These are phyloP conservation scores for Tylopilus sp. DNA, from an alignment of 768 basidiomycete genomes.

Conservation along the genomic window DNA sequence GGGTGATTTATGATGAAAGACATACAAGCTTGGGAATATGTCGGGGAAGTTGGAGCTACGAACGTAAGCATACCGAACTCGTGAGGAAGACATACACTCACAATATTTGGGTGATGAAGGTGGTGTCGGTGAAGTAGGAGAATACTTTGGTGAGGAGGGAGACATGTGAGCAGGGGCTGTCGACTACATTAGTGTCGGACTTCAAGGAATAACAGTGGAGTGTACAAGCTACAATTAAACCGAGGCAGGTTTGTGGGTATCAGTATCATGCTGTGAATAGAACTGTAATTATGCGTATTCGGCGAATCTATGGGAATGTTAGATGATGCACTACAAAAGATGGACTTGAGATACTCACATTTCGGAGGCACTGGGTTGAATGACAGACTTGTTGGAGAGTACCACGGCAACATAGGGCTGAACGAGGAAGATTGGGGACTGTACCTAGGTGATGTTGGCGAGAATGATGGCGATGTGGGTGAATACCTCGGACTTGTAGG, in stretches of 20 bases:
- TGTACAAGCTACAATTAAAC: conserved; percentile 55
- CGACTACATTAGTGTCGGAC: conserved; percentile 8
- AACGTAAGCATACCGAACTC: conserved; percentile 8
- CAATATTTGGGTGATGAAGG: conserved; percentile 93
- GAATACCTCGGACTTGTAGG: conserved; percentile 78
- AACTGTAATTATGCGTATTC: conserved; percentile 48
- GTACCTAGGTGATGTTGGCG: conserved; percentile 80
- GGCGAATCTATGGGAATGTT: conserved; percentile 59
- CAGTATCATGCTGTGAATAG: conserved; percentile 21
- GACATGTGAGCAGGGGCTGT: conserved; percentile 79
- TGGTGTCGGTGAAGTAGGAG: conserved; percentile 89
- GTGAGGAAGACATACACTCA: conserved; percentile 37
- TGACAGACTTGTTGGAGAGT: conserved; percentile 86
- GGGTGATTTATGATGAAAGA: conserved; percentile 14
- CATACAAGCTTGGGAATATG: conserved; percentile 87
- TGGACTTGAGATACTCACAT: conserved; percentile 47
- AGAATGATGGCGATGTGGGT: conserved; percentile 81
- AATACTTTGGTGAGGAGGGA: conserved; percentile 89
- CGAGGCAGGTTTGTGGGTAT: conserved; percentile 3
- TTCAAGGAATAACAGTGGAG: conserved; percentile 12
- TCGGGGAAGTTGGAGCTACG: conserved; percentile 79
- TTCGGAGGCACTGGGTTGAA: conserved; percentile 91
- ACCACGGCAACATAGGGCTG: conserved; percentile 85
- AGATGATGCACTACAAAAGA: not conserved
- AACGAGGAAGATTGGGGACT: conserved; percentile 90